Evolutionary conservation across 345 rosid genomes (phyloP), one percentile per base, ranked within the genome.

Genomic region (Populus ilicifolia): DNA sequence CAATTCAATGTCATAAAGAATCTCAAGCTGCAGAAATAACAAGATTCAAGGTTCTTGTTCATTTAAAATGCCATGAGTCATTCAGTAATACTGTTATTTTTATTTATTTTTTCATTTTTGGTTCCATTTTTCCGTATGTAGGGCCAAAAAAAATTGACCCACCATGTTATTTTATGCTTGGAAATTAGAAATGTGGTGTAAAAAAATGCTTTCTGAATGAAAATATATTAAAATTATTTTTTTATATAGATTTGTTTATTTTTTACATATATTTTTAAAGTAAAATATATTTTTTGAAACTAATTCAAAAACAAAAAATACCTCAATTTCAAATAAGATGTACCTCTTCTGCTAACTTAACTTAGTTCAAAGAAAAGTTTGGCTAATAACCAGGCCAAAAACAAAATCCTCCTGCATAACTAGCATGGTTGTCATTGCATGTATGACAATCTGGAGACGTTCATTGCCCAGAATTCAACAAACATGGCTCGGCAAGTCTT

Each of bases 1-100:
- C 29, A 59, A 59, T 10, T 59, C 71, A 38, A 21, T 75, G 67
- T 75, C 52, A 65, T 21, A 63, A 65, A 65, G 70, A 62, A 83
- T 80, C 75, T 71, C 64, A 64, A 33, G 78, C 82, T 73, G 63
- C 72, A 73, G 27, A 43, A 72, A 72, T 71, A 67, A 59, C 77
- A 54, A 23, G 38, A 44, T 16, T 35, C 67, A 18, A 35, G 54
- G 59, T 50, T 25, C 16, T 65, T 14, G 12, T n/a, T 41, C 18
- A 27, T 66, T 46, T 30, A n/a, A 50, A 13, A 39, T 27, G 39
- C 21, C 50, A 41, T 9, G 44, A 41, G 9, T 62, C 10, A 62
- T 73, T 14, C 35, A 13, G 48, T 23, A 23, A n/a, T 30, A 10
- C 27, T 4, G 11, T 13, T 5, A 0, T 33, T 33, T 33, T 33